Conservation (phyloP, 352 stramenopile species). For the Paralagenidium karlingii region DNA sequence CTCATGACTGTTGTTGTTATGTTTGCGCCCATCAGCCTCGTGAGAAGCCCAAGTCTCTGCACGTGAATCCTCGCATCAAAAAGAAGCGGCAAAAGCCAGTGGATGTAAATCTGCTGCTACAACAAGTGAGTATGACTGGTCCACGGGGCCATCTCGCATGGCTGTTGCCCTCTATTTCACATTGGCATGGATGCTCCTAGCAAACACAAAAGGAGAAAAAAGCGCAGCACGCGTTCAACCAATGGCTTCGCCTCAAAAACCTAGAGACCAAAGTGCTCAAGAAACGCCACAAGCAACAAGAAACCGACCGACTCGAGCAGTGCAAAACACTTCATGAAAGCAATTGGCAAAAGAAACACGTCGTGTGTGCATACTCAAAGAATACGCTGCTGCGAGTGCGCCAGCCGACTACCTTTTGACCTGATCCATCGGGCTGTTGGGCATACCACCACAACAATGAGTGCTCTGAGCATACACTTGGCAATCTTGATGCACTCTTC, state of each 20-base stretch:
- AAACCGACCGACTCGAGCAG: conserved; percentile 12
- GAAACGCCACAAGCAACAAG: conserved; percentile 13
- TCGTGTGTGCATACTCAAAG: conserved; percentile 62
- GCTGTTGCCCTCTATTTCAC: too few species aligned
- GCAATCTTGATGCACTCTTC: too few species aligned
- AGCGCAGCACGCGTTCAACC: conserved; percentile 13
- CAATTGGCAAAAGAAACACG: conserved; percentile 49
- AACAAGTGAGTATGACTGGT: too few species aligned
- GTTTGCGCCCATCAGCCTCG: neutral
- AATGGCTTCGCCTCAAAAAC: conserved; percentile 32
- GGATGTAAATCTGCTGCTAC: too few species aligned
- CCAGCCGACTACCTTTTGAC: too few species aligned
- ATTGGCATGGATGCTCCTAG: neutral
- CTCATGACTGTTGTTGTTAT: neutral
- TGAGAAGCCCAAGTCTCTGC: conserved; percentile 28
- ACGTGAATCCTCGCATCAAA: conserved; percentile 31
- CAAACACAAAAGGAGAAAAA: neutral
- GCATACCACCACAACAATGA: too few species aligned
- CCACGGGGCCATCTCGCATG: too few species aligned
- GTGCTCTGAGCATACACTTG: too few species aligned
- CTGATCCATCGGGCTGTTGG: too few species aligned
- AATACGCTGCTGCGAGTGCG: too few species aligned
- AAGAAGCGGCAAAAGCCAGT: conserved; percentile 8
- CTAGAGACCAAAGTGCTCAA: conserved; percentile 33
- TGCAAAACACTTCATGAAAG: conserved; percentile 19